phyloP scores from a whole-genome alignment of 2,329 filamentous ascomycete species.

The Penicillium decumbens region DNA sequence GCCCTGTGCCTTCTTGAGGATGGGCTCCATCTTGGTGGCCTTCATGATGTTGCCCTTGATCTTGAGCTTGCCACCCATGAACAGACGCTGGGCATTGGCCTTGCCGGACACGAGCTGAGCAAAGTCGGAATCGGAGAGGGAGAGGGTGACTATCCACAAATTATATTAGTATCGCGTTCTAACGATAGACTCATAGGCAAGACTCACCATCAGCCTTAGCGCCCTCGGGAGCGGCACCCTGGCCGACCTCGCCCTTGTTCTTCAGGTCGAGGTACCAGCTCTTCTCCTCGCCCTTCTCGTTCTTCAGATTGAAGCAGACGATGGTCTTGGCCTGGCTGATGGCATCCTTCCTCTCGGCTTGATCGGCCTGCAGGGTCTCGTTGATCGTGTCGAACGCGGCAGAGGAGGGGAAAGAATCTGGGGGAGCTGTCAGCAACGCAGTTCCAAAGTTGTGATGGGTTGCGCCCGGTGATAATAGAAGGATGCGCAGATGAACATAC shows the following conservation, averaged over 20 bases:
- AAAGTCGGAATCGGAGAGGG: constrained; percentile 82
- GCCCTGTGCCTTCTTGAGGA: constrained; percentile 79
- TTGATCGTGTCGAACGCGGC: constrained; percentile 87
- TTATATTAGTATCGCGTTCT: constrained; percentile 4
- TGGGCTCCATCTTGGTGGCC: constrained; percentile 88
- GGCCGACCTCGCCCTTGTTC: constrained; percentile 75
- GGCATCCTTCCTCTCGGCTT: constrained; percentile 75
- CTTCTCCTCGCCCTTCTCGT: constrained; percentile 69
- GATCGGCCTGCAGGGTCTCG: constrained; percentile 61
- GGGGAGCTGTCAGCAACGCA: constrained; percentile 10
- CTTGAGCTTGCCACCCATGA: constrained; percentile 99
- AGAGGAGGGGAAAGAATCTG: constrained; percentile 83
- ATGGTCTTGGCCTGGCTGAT: constrained; percentile 83
- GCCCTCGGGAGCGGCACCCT: constrained; percentile 63
- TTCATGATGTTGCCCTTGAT: constrained; percentile 98
- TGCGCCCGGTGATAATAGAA: not conserved
- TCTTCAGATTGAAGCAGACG: constrained; percentile 91
- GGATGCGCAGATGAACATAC: constrained; percentile 43
- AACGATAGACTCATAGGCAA: not conserved
- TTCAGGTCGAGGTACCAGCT: constrained; percentile 97
- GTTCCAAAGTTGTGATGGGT: not conserved
- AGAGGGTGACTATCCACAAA: constrained; percentile 65
- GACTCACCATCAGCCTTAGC: constrained; percentile 75
- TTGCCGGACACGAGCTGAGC: constrained; percentile 75
- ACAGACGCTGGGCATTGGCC: constrained; percentile 89